Evolutionary conservation across 2,329 filamentous ascomycete species (phyloP), one percentile per base, ranked within the genome.

Genomic region (Xylariaceae sp.): DNA sequence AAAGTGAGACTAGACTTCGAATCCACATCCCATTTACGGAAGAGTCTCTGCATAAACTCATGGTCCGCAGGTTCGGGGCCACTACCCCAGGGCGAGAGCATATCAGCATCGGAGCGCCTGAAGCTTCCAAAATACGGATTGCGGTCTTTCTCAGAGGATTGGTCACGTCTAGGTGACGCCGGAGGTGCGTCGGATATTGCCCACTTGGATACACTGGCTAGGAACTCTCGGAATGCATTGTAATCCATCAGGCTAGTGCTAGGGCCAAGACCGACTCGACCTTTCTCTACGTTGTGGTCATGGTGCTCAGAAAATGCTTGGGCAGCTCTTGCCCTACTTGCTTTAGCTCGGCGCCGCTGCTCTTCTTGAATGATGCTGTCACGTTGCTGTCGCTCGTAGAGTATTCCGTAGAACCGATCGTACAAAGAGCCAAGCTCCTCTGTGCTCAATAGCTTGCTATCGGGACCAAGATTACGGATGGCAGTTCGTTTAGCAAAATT

Each of bases 231-330:
- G 68, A 97, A 98, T 2, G 87, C 90, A 65, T 95, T 88, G 61
- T 97, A 98, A 65, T 97, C 91, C 93, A 98, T 98, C 55, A 91
- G 76, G 22, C 86, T 94, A 12, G 89, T 88, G 65, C 89, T 96
- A 6, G 89, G 85, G 0, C 91, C 92, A 1, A 96, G 75, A 0
- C 88, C 92, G 16, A 96, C 89, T 42, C 92, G 80, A 1, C 90
- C 91, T 62, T 88, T 87, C 64, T 95, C 89, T 10, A 87, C 78
- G 48, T 76, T 77, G 22, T 80, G 70, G 44, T 68, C 67, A 38
- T 64, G 71, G 25, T 63, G 64, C 16, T 63, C 63, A n/a, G 63
- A 53, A 40, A 64, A 65, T 25, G 62, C 52, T 3, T 68, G 60
- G 27, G 68, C 67, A 14, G 72, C 71, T 55, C 72, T 80, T n/a